Base-by-base conservation (phyloP, 371 early-diverging fungal genomes). In the Saksenaea vasiformis region DNA sequence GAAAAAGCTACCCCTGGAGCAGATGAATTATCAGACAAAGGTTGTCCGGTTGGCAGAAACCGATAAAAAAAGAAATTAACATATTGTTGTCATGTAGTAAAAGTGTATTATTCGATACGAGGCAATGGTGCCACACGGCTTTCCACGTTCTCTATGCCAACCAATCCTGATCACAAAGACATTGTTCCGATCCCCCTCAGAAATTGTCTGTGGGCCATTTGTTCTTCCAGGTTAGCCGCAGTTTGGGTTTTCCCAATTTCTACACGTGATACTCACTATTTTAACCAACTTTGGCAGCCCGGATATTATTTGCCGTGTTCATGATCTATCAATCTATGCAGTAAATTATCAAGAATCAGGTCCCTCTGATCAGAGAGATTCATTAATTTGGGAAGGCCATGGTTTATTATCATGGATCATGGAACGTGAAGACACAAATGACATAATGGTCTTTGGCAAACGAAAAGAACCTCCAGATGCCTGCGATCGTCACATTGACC, bases 311-410 rank as follows among this genome's bases (percentile, higher is more conserved):
- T 76, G 77, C 65, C 74, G 67, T 55, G 70, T 73, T 44, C 73
- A 78, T 39, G 82, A 81, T 65, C 64, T 73, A 39, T 71, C 82
- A 31, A 69, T 81, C 31, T 81, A 81, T 58, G 77, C 73, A 35
- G 82, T 75, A 8, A 74, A 71, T 58, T 73, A 73, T 36, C 66
- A 74, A 54, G 82, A 81, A 59, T 68, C 74, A n/a, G 53, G 57
- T 8, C 53, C 61, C 10, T 39, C 64, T 39, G 63, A 54, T 43
- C 64, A 61, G 44, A 60, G 61, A 38, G 67, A 66, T 37, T 54
- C 44, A n/a, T 41, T 70, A 19, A 71, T 80, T 19, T 81, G 82
- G 82, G 79, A 81, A 63, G 82, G 82, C 2, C 82, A 81, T 63
- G 82, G 82, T 4, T 56, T 78, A 11, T 19, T 81, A 53, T 74